Percentiles rank a stretch among this genome's conserved stretches.
These are phyloP conservation scores for Coccomyxa sp. DNA, from an alignment of 139 green algal genomes.

Conservation along the genomic window DNA sequence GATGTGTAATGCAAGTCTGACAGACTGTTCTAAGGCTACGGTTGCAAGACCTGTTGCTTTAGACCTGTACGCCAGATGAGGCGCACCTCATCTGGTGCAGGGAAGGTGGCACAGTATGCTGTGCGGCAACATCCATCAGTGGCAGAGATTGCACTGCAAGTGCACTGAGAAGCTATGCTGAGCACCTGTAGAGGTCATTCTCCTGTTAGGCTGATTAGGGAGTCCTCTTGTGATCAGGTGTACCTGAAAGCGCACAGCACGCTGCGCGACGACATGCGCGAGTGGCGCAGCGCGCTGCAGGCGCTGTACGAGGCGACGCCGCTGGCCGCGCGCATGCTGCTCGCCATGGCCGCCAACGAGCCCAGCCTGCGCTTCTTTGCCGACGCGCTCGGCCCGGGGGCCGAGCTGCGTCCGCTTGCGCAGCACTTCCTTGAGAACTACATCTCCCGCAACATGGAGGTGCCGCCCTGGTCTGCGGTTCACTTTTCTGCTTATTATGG, in stretches of 20 bases:
- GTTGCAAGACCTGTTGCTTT: too few relatives aligned
- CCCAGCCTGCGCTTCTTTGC: not conserved
- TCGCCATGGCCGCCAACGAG: not conserved
- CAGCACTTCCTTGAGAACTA: not conserved
- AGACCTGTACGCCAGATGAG: too few relatives aligned
- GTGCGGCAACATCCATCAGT: not conserved
- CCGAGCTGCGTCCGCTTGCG: not conserved
- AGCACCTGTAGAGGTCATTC: not conserved
- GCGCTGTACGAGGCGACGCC: constrained; percentile 10
- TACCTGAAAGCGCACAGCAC: constrained; percentile 6
- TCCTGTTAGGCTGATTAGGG: too few relatives aligned
- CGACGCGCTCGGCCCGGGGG: not conserved
- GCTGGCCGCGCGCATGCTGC: constrained; percentile 4
- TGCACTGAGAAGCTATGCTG: not conserved
- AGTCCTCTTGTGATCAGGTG: constrained; percentile 2
- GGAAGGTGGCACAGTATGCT: not conserved
- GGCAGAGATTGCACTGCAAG: not conserved
- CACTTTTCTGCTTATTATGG: not conserved
- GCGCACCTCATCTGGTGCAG: too few relatives aligned
- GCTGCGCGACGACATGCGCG: constrained; percentile 17
- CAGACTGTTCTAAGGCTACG: too few relatives aligned
- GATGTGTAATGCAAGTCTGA: too few relatives aligned
- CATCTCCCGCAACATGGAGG: not conserved
- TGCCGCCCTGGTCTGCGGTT: not conserved
- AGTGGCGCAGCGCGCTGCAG: constrained; percentile 10